Evolutionary conservation across 1,284 basidiomycete species (phyloP), one percentile per base, ranked within the genome.

Genomic region (Cystobasidium sp.): DNA sequence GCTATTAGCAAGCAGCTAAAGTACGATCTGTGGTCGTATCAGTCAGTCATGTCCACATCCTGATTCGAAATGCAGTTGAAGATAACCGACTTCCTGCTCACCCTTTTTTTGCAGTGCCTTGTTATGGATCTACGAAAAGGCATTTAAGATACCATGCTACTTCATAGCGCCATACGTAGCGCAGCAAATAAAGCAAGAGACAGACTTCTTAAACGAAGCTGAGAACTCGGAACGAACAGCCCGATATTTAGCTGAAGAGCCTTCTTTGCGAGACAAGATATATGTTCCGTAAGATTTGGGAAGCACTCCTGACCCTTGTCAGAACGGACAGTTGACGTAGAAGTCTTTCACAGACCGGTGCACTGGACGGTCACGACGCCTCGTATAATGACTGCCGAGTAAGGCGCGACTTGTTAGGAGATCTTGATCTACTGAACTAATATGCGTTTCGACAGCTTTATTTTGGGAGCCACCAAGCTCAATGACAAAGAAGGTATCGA

Each of bases 321-420:
- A 5, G 5, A 37, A 16, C 6, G 39, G 1, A 4, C 5, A 3
- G 22, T 10, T 53, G 41, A 51, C 37, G 20, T 8, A 37, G 4
- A 7, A n/a, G 8, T 20, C 9, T 1, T 47, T 55, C 53, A 63
- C 56, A 75, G 73, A 0, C 86, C 85, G 74, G 90, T 94, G 0
- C 90, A 89, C 79, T 86, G 88, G 2, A 87, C 89, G 75, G 88
- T 88, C 75, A 89, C 91, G 1, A 91, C 90, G 3, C 88, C 88
- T 79, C 87, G 87, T 66, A 87, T 95, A 49, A 88, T 95, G 86
- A 90, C 90, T 0, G 91, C 92, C 61, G 93, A 95, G 83, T 94
- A 79, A 79, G 91, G 74, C 16, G 6, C 10, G n/a, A 16, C 39
- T 12, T 14, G 3, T 44, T 22, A 22, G 6, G 31, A 41, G 37